Evolutionary conservation across 192 early-diverging fungal genomes (phyloP).

Genomic region (Rhizoclosmatium sp.): DNA sequence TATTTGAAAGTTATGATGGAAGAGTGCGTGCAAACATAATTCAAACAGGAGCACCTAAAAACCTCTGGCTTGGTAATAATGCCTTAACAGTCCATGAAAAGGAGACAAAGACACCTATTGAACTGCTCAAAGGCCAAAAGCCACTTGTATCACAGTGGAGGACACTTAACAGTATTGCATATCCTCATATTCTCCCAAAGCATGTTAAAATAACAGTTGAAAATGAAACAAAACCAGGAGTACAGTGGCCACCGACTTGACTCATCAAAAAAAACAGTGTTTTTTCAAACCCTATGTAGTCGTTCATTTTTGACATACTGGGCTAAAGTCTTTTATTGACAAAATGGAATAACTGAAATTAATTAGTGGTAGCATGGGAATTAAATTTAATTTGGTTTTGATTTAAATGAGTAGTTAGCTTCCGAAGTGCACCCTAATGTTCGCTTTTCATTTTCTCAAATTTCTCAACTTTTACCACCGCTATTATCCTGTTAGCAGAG

Average conservation of each 20-base stretch:
- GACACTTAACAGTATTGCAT: not conserved
- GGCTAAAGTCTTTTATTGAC: too few relatives aligned
- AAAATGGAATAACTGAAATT: too few relatives aligned
- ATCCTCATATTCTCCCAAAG: not conserved
- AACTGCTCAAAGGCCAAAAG: not conserved
- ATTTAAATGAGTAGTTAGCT: too few relatives aligned
- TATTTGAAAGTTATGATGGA: conserved; percentile 1
- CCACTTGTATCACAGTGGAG: not conserved
- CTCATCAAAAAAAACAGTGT: too few relatives aligned
- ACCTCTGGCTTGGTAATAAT: not conserved
- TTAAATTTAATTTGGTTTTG: too few relatives aligned
- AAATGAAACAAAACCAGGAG: not conserved
- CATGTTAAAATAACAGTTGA: not conserved
- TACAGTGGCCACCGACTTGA: not conserved
- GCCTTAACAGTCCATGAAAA: not conserved
- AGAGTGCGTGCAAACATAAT: not conserved
- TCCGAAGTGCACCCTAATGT: too few relatives aligned
- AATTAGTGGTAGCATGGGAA: too few relatives aligned
- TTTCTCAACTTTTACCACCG: too few relatives aligned
- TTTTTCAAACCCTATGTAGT: too few relatives aligned
- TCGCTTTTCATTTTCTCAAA: too few relatives aligned
- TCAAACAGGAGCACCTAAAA: not conserved
- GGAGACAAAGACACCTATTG: not conserved
- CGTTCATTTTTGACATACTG: too few relatives aligned
- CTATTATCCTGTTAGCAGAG: too few relatives aligned